These are phyloP conservation scores for Meyerozyma carpophila DNA, from an alignment of 1,139 yeast genomes.

Conservation along the genomic window DNA sequence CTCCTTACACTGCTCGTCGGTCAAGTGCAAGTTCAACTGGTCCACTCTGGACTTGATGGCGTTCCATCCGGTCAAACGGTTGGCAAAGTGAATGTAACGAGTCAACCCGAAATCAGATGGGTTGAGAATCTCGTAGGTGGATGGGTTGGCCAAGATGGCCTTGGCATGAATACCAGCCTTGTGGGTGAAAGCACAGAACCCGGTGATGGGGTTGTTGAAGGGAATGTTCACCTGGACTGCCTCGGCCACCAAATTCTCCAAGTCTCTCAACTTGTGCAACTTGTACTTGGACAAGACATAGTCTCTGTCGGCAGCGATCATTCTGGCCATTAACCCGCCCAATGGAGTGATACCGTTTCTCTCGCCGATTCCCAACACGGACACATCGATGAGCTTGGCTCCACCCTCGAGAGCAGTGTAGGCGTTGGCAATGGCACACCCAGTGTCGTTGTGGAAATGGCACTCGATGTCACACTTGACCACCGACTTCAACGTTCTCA, in stretches of 20 bases:
- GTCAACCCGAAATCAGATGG: conserved; percentile 95
- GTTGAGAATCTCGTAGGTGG: conserved; percentile 92
- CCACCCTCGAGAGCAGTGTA: conserved; percentile 98
- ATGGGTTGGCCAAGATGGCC: conserved; percentile 97
- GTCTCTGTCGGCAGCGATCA: conserved; percentile 98
- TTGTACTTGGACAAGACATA: conserved; percentile 93
- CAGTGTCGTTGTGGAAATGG: conserved; percentile 98
- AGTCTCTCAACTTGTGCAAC: conserved; percentile 90
- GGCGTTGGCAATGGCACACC: conserved; percentile 98
- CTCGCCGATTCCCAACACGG: conserved; percentile 97
- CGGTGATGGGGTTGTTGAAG: conserved; percentile 97
- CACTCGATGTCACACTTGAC: conserved; percentile 97
- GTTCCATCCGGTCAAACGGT: conserved; percentile 98
- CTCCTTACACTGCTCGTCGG: conserved; percentile 92
- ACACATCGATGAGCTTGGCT: conserved; percentile 90
- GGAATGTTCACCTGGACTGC: conserved; percentile 97
- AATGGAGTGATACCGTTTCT: conserved; percentile 97
- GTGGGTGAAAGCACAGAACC: conserved; percentile 99
- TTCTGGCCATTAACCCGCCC: conserved; percentile 98
- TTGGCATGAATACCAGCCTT: conserved; percentile 99
- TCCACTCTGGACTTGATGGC: conserved; percentile 98
- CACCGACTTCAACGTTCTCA: conserved; percentile 86
- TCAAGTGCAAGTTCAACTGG: conserved; percentile 83
- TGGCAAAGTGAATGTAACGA: conserved; percentile 94
- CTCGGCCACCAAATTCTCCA: conserved; percentile 93